Evolutionary conservation across 2,329 filamentous ascomycete genomes (phyloP).

Genomic region (Grosmannia serpens): DNA sequence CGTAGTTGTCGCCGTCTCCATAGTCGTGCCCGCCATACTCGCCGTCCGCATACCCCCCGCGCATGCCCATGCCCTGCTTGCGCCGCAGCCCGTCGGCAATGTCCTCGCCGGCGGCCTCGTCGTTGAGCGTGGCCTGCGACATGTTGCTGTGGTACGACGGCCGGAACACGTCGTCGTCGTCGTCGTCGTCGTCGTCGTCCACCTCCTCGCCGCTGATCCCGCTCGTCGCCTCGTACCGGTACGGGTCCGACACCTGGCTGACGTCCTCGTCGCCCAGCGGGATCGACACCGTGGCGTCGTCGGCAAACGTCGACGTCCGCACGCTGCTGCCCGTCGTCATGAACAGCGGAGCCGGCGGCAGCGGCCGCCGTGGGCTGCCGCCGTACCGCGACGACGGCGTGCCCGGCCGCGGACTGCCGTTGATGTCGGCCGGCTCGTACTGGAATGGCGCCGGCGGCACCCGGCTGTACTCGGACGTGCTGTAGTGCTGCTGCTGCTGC

Average conservation of each 20-base stretch:
- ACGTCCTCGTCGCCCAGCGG: conserved; percentile 38
- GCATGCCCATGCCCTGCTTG: not conserved
- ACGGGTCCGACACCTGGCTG: conserved; percentile 56
- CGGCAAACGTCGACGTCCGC: conserved; percentile 42
- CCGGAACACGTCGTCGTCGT: conserved; percentile 64
- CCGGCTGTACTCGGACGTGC: not conserved
- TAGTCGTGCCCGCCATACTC: not conserved
- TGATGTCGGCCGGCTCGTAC: conserved; percentile 81
- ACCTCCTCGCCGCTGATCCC: conserved; percentile 15
- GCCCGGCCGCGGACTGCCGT: conserved; percentile 80
- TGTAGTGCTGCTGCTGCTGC: too few relatives aligned
- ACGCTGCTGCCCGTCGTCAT: conserved; percentile 23
- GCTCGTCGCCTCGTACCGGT: conserved; percentile 17
- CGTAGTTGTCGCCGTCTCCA: not conserved
- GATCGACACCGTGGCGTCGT: conserved; percentile 63
- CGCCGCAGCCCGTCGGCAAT: conserved; percentile 12
- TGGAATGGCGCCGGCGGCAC: conserved; percentile 51
- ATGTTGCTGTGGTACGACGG: conserved; percentile 35
- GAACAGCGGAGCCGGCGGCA: conserved; percentile 84
- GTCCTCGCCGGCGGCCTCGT: conserved; percentile 20
- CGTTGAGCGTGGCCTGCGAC: conserved; percentile 44
- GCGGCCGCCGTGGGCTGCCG: conserved; percentile 71
- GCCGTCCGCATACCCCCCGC: not conserved
- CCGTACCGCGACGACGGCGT: conserved; percentile 85
- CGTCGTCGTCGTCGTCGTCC: conserved; percentile 23